A percentile compares a stretch with the other conserved stretches of the same genome.
Conservation (phyloP, 257 asterid genomes). For the Salvia hispanica region DNA sequence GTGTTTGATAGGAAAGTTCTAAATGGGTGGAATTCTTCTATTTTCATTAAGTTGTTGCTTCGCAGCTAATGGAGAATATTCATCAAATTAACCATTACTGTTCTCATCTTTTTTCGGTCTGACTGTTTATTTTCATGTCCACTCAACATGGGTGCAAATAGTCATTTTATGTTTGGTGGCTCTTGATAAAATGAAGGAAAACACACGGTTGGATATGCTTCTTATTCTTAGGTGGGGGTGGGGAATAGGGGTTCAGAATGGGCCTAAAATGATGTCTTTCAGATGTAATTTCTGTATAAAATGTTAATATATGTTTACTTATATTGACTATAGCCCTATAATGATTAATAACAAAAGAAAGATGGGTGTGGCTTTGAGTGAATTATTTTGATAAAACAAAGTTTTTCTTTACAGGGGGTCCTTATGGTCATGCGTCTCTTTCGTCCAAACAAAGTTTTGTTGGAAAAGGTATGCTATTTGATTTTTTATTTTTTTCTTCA, state of each 20-base stretch:
- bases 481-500: slow-evolving; percentile 17
- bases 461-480: slow-evolving; percentile 79
- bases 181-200: slow-evolving; percentile 16
- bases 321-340: slow-evolving; percentile 7
- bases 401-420: slow-evolving; percentile 79
- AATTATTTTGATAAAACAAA: slow-evolving; percentile 46
- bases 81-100: slow-evolving; percentile 16
- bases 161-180: neutral
- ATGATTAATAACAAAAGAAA: slow-evolving; percentile 21
- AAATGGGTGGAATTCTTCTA: neutral
- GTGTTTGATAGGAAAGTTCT: slow-evolving; percentile 14
- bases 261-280: slow-evolving; percentile 15
- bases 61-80: slow-evolving; percentile 19
- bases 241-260: neutral
- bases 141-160: slow-evolving; percentile 14
- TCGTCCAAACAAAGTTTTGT: slow-evolving; percentile 81
- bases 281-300: neutral
- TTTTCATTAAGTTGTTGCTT: slow-evolving; percentile 16
- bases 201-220: slow-evolving; percentile 18
- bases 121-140: slow-evolving; percentile 20
- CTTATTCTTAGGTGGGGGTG: neutral
- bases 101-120: slow-evolving; percentile 17
- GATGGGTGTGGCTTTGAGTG: slow-evolving; percentile 35
- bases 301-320: slow-evolving; percentile 21
- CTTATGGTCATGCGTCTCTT: slow-evolving; percentile 80